phyloP scores from a whole-genome alignment of 495 filamentous ascomycete species.

The Lophiostoma macrostomum region DNA sequence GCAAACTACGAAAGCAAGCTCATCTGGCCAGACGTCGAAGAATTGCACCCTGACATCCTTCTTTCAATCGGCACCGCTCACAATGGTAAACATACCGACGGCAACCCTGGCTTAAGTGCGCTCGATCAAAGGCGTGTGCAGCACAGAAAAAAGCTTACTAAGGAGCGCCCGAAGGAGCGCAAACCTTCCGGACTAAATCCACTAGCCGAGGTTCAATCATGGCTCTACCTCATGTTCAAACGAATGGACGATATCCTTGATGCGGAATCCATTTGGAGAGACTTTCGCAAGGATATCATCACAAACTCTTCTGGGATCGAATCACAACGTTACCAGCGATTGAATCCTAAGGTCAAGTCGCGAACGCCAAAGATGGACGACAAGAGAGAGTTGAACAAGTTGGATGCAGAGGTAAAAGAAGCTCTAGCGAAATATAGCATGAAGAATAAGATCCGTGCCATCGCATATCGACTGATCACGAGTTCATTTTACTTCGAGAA shows the following conservation, averaged over 20 bases:
- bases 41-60: conserved; percentile 46
- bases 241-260: conserved; percentile 1
- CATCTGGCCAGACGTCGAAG: conserved; percentile 47
- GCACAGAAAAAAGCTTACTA: not conserved
- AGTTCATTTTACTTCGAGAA: conserved; percentile 10
- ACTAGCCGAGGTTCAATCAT: conserved; percentile 6
- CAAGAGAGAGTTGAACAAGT: not conserved
- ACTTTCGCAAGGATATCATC: not conserved
- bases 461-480: not conserved
- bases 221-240: conserved; percentile 1
- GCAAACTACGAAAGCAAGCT: conserved; percentile 49
- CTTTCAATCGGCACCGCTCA: conserved; percentile 48
- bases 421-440: not conserved
- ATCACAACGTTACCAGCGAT: not conserved
- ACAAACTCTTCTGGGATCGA: not conserved
- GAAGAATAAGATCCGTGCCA: not conserved
- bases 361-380: conserved; percentile 4
- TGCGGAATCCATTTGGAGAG: conserved; percentile 1
- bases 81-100: conserved; percentile 5
- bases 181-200: not conserved
- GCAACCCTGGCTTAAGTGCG: not conserved
- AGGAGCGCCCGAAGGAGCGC: not conserved
- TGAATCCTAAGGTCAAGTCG: not conserved
- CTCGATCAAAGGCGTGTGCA: not conserved
- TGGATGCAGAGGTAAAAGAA: not conserved